Percentiles rank a stretch among this genome's conserved stretches.
Evolutionary conservation across 2,329 filamentous ascomycete genomes (phyloP).

Genomic region (Fusarium brachygibbosum): DNA sequence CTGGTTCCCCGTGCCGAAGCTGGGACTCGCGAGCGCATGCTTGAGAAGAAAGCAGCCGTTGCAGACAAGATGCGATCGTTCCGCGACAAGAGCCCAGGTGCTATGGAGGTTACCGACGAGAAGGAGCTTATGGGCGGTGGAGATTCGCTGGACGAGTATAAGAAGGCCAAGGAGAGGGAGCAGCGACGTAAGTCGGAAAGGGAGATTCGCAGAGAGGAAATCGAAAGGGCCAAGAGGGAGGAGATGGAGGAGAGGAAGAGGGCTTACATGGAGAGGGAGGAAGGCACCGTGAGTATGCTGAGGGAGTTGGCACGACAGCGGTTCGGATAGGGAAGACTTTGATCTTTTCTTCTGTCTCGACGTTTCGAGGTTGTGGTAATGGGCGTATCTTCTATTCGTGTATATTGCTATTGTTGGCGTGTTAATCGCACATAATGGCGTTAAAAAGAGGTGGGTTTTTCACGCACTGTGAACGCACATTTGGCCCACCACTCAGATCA

Average conservation of each 20-base stretch:
- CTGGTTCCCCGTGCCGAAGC: slow-evolving; percentile 85
- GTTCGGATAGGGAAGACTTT: slow-evolving; percentile 68
- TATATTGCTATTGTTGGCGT: background rate
- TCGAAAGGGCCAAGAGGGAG: slow-evolving; percentile 77
- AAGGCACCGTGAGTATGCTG: slow-evolving; percentile 85
- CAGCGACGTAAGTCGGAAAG: slow-evolving; percentile 85
- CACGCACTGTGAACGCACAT: slow-evolving; percentile 49
- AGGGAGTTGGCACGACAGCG: slow-evolving; percentile 82
- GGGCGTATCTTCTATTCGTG: background rate
- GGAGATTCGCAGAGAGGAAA: slow-evolving; percentile 85
- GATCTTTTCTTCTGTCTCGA: background rate
- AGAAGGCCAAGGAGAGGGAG: slow-evolving; percentile 72
- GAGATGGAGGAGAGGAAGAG: slow-evolving; percentile 84
- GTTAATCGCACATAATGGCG: background rate
- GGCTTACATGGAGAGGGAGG: slow-evolving; percentile 81
- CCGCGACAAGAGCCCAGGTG: slow-evolving; percentile 73
- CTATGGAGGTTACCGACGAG: slow-evolving; percentile 69
- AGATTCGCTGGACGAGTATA: slow-evolving; percentile 75
- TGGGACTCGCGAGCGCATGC: slow-evolving; percentile 82
- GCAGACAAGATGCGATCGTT: slow-evolving; percentile 82
- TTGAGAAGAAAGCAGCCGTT: slow-evolving; percentile 85
- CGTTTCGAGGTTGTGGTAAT: background rate
- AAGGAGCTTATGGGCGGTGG: slow-evolving; percentile 82
- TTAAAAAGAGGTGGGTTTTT: slow-evolving; percentile 19
- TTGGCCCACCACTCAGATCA: slow-evolving; percentile 48